phyloP scores from a whole-genome alignment of 345 rosid genomes.

The Acer negundo region DNA sequence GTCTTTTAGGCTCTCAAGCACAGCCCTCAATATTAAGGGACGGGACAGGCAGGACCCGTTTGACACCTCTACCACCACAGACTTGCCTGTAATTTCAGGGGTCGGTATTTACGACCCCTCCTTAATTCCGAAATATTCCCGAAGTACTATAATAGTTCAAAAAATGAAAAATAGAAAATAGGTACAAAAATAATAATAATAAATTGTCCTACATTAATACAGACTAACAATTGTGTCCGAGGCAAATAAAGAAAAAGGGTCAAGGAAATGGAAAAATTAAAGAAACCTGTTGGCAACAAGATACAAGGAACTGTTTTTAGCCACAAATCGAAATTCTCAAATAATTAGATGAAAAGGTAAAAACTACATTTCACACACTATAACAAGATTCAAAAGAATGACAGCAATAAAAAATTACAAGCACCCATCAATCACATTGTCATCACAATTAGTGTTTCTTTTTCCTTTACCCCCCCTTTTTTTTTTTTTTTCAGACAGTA shows the following conservation, averaged over 20 bases:
- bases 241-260: neutral
- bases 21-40: too few relatives aligned
- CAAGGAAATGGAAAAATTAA: neutral
- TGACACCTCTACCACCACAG: too few relatives aligned
- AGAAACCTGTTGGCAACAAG: constrained; percentile 2
- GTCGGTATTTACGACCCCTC: too few relatives aligned
- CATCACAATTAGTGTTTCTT: constrained; percentile 23
- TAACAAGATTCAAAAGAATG: constrained; percentile 40
- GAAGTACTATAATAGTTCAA: too few relatives aligned
- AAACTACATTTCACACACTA: constrained; percentile 38
- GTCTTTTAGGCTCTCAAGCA: too few relatives aligned
- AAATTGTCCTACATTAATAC: neutral
- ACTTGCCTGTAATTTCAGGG: too few relatives aligned
- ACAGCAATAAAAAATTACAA: constrained; percentile 23
- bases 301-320: neutral
- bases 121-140: too few relatives aligned
- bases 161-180: neutral
- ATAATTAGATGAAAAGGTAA: neutral
- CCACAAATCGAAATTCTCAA: constrained; percentile 13
- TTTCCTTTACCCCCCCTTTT: neutral
- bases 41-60: too few relatives aligned
- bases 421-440: constrained; percentile 17
- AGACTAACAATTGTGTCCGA: neutral
- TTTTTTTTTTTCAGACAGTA: neutral
- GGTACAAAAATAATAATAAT: neutral